These are phyloP conservation scores for Clavispora phyllophila DNA, from an alignment of 805 yeast genomes.

Conservation along the genomic window DNA sequence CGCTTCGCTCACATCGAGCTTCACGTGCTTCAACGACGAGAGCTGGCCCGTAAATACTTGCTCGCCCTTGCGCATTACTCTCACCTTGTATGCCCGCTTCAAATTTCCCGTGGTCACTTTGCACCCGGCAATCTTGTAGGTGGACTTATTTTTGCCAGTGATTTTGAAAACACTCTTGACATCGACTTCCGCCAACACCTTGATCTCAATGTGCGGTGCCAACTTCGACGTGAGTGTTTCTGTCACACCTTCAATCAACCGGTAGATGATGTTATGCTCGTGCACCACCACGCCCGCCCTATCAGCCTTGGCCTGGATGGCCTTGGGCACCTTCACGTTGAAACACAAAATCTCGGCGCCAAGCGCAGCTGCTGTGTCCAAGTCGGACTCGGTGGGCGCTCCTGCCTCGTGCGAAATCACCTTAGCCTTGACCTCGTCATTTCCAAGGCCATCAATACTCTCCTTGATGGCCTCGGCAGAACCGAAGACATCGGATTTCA, in stretches of 20 bases:
- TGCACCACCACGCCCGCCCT: conserved; percentile 51
- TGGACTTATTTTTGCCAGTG: conserved; percentile 48
- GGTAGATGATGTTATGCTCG: conserved; percentile 77
- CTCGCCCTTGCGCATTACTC: conserved; percentile 49
- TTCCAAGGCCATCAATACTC: conserved; percentile 76
- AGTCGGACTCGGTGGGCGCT: conserved; percentile 47
- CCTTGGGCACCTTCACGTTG: conserved; percentile 65
- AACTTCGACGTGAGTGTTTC: conserved; percentile 54
- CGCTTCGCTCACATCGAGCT: conserved; percentile 72
- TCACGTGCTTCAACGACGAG: conserved; percentile 72
- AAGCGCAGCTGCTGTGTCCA: conserved; percentile 36
- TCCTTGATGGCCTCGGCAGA: conserved; percentile 91
- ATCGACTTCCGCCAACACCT: conserved; percentile 60
- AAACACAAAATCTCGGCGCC: conserved; percentile 74
- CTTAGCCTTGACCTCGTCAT: conserved; percentile 71
- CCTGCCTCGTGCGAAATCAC: conserved; percentile 79
- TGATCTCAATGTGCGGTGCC: conserved; percentile 62
- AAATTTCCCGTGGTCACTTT: conserved; percentile 67
- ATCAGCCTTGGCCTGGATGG: conserved; percentile 54
- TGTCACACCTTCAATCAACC: conserved; percentile 80
- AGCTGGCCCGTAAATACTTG: conserved; percentile 54
- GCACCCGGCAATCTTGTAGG: conserved; percentile 78
- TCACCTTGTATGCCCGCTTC: conserved; percentile 52
- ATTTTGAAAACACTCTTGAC: conserved; percentile 71
- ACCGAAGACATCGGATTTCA: conserved; percentile 91